Evolutionary conservation across 202 grass and related monocot species (phyloP).

Genomic region (Panicum hallii): DNA sequence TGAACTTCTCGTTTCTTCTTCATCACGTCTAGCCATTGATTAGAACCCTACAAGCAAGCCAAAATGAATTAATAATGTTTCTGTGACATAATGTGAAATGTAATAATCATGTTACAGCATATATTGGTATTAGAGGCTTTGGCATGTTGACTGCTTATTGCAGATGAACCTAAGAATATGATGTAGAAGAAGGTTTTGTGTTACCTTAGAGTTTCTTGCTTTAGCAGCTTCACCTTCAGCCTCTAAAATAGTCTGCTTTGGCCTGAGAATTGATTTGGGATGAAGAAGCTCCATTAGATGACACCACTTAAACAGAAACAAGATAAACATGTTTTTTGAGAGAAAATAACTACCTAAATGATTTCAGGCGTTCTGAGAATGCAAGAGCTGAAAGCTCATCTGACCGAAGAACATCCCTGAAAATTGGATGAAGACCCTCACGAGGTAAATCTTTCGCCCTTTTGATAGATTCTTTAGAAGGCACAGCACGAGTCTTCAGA

Average conservation of each 20-base stretch:
- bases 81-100: not conserved
- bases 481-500: conserved; percentile 73
- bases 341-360: conserved; percentile 65
- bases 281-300: conserved; percentile 30
- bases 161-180: conserved; percentile 23
- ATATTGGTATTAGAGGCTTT: not conserved
- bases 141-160: not conserved
- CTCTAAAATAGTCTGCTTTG: conserved; percentile 98
- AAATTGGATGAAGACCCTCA: conserved; percentile 90
- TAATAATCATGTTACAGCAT: not conserved
- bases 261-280: conserved; percentile 54
- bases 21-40: conserved; percentile 89
- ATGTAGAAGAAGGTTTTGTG: conserved; percentile 2
- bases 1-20: conserved; percentile 91
- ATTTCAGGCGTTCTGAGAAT: conserved; percentile 84
- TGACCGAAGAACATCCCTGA: conserved; percentile 65
- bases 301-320: conserved; percentile 35
- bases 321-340: not conserved
- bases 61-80: conserved; percentile 23
- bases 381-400: conserved; percentile 93
- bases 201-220: conserved; percentile 76
- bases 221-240: conserved; percentile 90
- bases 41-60: conserved; percentile 61
- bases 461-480: conserved; percentile 85
- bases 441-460: conserved; percentile 80